Base-by-base conservation (phyloP, 345 rosid species). In the Excoecaria cochinchinensis region DNA sequence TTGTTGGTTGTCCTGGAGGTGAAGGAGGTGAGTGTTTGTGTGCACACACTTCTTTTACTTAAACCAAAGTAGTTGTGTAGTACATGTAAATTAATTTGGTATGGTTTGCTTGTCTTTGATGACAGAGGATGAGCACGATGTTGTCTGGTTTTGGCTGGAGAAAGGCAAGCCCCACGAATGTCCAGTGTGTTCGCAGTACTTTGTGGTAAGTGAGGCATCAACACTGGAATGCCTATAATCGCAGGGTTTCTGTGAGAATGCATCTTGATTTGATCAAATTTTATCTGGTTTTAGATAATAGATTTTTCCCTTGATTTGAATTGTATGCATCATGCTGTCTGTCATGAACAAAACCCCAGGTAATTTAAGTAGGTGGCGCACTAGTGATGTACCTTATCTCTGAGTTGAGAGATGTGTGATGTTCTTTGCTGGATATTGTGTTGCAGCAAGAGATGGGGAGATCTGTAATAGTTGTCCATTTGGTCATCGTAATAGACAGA, bases 141-240 rank as follows among this genome's bases (percentile, higher is more conserved):
- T 95, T 72, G 96, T 93, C 52, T 93, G 98, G 98, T 95, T 95
- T 87, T 91, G 98, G 99, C 86, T 93, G 84, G 88, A 89, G 87
- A 91, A 93, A 81, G 97, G 90, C 85, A 87, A 89, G 86, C 86
- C 90, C 15, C 81, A 83, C 67, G 96, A 92, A 72, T 95, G 99
- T 78, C 92, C 94, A 2, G 97, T 91, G 67, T 93, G 98, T 80
- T 48, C 91, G 7, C 99, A 95, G 80, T 83, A 88, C 83, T 95
- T 95, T 79, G 88, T 85, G 90, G 98, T 95, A 81, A 87, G 90
- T 78, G 25, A 67, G 77, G 24, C 48, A 17, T 38, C 55, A 17
- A 10, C 8, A n/a, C 25, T 76, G 73, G 69, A 44, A 72, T 61
- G 15, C 8, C 67, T 52, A 48, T 36, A 47, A 59, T 67, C 47